Evolutionary conservation across 1,284 basidiomycete species (phyloP).

Genomic region (Dichomitus squalens): DNA sequence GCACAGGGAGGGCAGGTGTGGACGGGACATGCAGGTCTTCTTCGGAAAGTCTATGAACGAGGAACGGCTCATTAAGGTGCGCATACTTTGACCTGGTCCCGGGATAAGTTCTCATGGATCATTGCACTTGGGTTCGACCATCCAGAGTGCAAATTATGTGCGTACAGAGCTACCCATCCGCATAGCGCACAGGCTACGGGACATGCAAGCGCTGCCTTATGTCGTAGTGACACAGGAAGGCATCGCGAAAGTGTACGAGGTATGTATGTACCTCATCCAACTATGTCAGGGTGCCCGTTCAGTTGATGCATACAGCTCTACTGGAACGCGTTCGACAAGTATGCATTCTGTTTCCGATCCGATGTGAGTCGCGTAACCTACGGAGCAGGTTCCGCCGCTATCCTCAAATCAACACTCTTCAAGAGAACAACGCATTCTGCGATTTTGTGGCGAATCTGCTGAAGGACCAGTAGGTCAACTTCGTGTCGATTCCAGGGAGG

Average conservation of each 20-base stretch:
- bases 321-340: conserved; percentile 85
- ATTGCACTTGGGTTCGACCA: neutral
- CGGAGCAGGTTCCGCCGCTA: conserved; percentile 69
- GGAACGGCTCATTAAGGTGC: conserved; percentile 72
- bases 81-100: conserved; percentile 10
- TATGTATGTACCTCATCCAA: conserved; percentile 37
- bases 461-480: conserved; percentile 68
- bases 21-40: conserved; percentile 46
- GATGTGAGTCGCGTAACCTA: conserved; percentile 20
- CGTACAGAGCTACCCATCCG: conserved; percentile 87
- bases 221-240: conserved; percentile 88
- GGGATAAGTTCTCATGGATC: neutral
- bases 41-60: conserved; percentile 79
- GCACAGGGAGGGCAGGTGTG: neutral
- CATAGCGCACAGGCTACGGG: conserved; percentile 86
- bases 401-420: conserved; percentile 71
- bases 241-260: conserved; percentile 85
- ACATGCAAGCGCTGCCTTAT: conserved; percentile 86
- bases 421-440: conserved; percentile 84
- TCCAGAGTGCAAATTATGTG: conserved; percentile 86
- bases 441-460: conserved; percentile 66
- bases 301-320: conserved; percentile 55
- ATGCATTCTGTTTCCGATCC: conserved; percentile 14
- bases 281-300: neutral
- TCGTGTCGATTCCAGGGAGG: neutral